Evolutionary conservation across 768 basidiomycete genomes (phyloP), one percentile per base, ranked within the genome.

Genomic region (Boletus reticulatus): DNA sequence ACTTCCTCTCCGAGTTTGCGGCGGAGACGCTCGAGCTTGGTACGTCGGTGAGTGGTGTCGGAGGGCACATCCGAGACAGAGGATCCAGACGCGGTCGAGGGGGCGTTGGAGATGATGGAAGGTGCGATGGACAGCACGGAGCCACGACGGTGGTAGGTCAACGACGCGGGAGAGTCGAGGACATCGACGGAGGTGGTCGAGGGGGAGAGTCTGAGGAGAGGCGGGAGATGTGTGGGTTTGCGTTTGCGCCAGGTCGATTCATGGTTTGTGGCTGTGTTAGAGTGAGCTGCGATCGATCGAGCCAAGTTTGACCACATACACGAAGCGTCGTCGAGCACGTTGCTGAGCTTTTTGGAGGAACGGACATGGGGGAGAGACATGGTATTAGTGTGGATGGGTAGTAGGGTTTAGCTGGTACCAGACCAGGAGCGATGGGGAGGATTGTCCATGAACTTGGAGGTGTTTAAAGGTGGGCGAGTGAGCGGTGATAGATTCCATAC

Each of bases 21-120:
- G 49, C 82, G 76, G 48, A 89, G 72, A 32, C 81, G 75, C 47
- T 85, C 84, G 77, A 89, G 82, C 68, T 87, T 89, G 60, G 75
- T 72, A 45, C 80, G 77, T 22, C 83, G 77, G 16, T 76, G 46
- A 43, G 68, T 64, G 19, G 68, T 72, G 4, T 76, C 62, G 8
- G 80, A 76, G 2, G 78, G 73, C 8, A n/a, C 47, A 8, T 32
- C 67, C 5, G 67, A 59, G n/a, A 9, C 6, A 3, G 75, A 67
- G 29, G 75, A 66, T 43, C 45, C 55, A 3, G 61, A 65, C n/a
- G 52, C 34, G 29, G 46, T 43, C 5, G 60, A 62, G 27, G 62
- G 56, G 4, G 48, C 41, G 29, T 54, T 61, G 39, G 62, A 64
- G 0, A 66, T 50, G 52, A 65, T 48, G 12, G 57, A 58, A 32